Evolutionary conservation across 1,284 basidiomycete species (phyloP).

Genomic region (Boletus smithii): DNA sequence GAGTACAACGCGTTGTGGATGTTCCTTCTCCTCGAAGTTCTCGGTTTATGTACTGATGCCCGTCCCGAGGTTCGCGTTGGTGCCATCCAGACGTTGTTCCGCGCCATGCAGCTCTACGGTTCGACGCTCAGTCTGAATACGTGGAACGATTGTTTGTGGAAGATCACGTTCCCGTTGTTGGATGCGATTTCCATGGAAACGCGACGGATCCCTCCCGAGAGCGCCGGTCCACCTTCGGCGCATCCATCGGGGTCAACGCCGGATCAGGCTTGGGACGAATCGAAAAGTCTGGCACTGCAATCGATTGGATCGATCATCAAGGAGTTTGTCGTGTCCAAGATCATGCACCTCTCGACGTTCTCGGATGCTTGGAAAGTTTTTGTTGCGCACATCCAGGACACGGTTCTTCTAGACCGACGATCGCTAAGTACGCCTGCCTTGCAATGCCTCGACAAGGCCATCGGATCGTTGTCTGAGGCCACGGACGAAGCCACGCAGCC

Average conservation of each 20-base stretch:
- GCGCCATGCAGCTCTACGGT: constrained; percentile 92
- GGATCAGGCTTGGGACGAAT: constrained; percentile 76
- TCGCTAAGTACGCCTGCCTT: constrained; percentile 75
- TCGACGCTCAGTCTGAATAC: constrained; percentile 72
- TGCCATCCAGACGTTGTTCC: constrained; percentile 92
- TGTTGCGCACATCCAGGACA: constrained; percentile 63
- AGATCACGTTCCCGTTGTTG: constrained; percentile 86
- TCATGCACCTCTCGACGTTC: constrained; percentile 71
- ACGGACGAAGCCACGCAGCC: constrained; percentile 41
- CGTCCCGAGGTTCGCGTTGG: constrained; percentile 88
- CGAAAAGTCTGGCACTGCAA: constrained; percentile 80
- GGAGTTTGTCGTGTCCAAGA: constrained; percentile 72
- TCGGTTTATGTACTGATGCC: constrained; percentile 77
- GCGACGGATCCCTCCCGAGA: constrained; percentile 34
- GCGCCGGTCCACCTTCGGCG: constrained; percentile 17
- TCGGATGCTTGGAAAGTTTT: constrained; percentile 69
- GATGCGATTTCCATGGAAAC: constrained; percentile 66
- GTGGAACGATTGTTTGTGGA: constrained; percentile 88
- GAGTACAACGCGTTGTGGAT: constrained; percentile 88
- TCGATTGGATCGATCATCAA: constrained; percentile 83
- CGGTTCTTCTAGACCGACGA: constrained; percentile 67
- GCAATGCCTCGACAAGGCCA: constrained; percentile 75
- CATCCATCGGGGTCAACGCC: constrained; percentile 19
- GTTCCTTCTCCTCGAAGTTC: constrained; percentile 80
- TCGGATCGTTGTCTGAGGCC: constrained; percentile 50